These are phyloP conservation scores for Volvox reticuliferus DNA, from an alignment of 139 green algal genomes.

Conservation along the genomic window DNA sequence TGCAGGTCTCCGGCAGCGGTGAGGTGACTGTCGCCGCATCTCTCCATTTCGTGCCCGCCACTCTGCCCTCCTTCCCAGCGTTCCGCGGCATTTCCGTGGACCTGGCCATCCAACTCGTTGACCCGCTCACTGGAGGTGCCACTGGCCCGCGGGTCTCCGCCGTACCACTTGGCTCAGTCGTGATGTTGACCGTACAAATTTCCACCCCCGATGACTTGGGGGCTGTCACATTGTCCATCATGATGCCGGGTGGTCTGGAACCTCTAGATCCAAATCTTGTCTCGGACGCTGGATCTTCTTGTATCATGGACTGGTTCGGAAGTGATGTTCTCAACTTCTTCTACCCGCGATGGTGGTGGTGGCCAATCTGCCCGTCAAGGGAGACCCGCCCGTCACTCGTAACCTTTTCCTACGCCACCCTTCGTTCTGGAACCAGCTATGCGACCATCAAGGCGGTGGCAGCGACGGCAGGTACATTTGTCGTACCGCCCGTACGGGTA, in stretches of 20 bases:
- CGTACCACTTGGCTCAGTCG: conserved; percentile 57
- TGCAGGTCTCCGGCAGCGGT: conserved; percentile 40
- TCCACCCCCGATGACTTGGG: conserved; percentile 69
- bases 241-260: conserved; percentile 75
- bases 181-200: conserved; percentile 70
- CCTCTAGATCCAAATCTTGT: conserved; percentile 69
- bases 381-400: conserved; percentile 56
- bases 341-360: conserved; percentile 44
- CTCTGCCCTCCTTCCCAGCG: conserved; percentile 64
- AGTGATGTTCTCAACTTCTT: neutral
- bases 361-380: conserved; percentile 45
- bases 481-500: conserved; percentile 67
- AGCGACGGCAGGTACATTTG: conserved; percentile 67
- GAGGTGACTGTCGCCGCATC: conserved; percentile 63
- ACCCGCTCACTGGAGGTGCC: conserved; percentile 31
- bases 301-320: neutral
- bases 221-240: conserved; percentile 59
- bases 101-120: conserved; percentile 50
- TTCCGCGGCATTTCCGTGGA: conserved; percentile 77
- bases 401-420: conserved; percentile 55
- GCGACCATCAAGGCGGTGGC: conserved; percentile 68
- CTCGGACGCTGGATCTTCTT: neutral
- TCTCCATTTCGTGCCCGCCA: conserved; percentile 66
- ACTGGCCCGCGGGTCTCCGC: conserved; percentile 47
- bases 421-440: conserved; percentile 63